Base-by-base conservation (phyloP, 1,284 basidiomycete genomes). In the Rhodofomes roseus region DNA sequence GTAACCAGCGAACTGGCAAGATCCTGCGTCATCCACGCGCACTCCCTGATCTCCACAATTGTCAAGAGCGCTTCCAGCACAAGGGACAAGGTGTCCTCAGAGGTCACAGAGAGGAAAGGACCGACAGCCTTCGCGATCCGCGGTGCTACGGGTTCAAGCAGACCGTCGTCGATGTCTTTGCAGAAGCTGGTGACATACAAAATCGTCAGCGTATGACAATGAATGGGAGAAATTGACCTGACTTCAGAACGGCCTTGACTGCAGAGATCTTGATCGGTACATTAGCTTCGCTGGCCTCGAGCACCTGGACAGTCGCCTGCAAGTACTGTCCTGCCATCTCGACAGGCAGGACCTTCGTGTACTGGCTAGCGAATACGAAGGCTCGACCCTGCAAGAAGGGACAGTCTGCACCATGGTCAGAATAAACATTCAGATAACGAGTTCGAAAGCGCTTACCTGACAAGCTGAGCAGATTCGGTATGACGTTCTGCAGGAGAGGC, bases 281-380 rank as follows among this genome's bases (percentile, higher is more conserved):
- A 18, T 85, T 82, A 0, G 90, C 86, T 27, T 84, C 81, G 22
- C 71, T 69, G 0, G 86, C 81, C 70, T 95, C 92, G n/a, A 98
- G 81, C 1, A 93, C 93, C 44, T 88, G 83, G 31, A 96, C 81
- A 0, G 95, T 92, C 6, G 93, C 92, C 23, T 90, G 85, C 36
- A 99, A 80, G 70, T 98, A 98, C 69, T 94, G 92, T 1, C 83
- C 83, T 1, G 90, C 87, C 44, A 95, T 78, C 57, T 86, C 79
- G 1, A 80, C 66, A 0, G 93, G 90, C 8, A 98, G 78, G 3
- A 89, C 74, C 60, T 86, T 85, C 0, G 93, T 84, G 68, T 88
- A 98, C 71, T 96, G 91, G 67, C 93, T 95, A 0, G 95, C 94
- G 68, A 98, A 96, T 41, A 98, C 93, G 63, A 98, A 97, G 1